phyloP scores from a whole-genome alignment of 345 rosid species.

The Adansonia digitata region DNA sequence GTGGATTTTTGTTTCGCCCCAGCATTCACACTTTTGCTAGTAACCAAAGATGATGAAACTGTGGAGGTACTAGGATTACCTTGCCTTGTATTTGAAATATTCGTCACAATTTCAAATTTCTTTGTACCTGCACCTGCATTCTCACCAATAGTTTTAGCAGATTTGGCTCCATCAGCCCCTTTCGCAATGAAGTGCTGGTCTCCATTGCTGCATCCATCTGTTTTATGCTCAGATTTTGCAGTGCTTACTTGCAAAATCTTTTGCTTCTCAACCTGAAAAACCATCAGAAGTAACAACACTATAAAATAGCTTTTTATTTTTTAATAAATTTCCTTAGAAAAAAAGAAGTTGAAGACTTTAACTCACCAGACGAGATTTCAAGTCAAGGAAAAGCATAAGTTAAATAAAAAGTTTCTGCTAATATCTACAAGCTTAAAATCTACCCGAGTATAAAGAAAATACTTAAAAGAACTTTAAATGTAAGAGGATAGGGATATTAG shows the following conservation, averaged over 20 bases:
- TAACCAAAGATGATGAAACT: conserved; percentile 27
- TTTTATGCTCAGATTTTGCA: conserved; percentile 35
- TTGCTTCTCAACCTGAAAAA: conserved; percentile 72
- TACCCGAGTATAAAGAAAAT: background rate
- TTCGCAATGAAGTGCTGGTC: conserved; percentile 23
- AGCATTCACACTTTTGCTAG: conserved; percentile 23
- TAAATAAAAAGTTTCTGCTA: background rate
- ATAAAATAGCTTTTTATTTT: background rate
- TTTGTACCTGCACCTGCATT: conserved; percentile 3
- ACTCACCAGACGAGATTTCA: background rate
- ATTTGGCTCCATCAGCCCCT: conserved; percentile 10
- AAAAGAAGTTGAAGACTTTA: background rate
- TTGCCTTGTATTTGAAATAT: conserved; percentile 25
- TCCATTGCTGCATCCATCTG: conserved; percentile 34
- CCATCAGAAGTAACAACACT: background rate
- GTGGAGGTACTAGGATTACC: conserved; percentile 25
- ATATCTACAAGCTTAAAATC: background rate
- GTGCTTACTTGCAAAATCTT: conserved; percentile 68
- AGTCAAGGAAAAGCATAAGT: background rate
- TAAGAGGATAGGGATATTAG: background rate
- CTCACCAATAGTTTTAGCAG: conserved; percentile 9
- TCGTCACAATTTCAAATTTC: conserved; percentile 13
- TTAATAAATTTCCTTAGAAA: background rate
- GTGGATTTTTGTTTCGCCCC: conserved; percentile 25
- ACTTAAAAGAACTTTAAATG: background rate